These are phyloP conservation scores for Pythium folliculosum DNA, from an alignment of 352 stramenopile species.

Conservation along the genomic window DNA sequence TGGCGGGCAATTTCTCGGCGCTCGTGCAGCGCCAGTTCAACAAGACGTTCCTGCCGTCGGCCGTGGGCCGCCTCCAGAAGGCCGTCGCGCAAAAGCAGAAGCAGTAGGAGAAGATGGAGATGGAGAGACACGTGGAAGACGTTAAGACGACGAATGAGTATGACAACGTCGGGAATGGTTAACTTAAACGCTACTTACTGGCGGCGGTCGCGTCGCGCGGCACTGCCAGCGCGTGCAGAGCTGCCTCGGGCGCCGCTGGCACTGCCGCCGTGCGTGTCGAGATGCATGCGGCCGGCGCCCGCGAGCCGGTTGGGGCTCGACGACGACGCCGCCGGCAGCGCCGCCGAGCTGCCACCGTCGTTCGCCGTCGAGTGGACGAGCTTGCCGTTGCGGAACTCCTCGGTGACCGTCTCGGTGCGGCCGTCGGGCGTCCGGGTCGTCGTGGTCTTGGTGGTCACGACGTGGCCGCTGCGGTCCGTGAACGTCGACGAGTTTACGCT, in stretches of 20 bases:
- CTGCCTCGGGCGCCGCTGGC: background rate
- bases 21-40: conserved; percentile 28
- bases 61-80: conserved; percentile 25
- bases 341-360: conserved; percentile 8
- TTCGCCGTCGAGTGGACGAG: conserved; percentile 51
- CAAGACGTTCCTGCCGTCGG: conserved; percentile 24
- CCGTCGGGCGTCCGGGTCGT: conserved; percentile 57
- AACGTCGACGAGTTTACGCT: conserved; percentile 71
- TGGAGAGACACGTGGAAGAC: too few relatives aligned
- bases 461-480: conserved; percentile 64
- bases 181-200: conserved; percentile 4
- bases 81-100: conserved; percentile 26
- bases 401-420: conserved; percentile 54
- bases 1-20: conserved; percentile 20
- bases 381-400: conserved; percentile 73
- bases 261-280: conserved; percentile 30
- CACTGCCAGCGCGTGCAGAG: background rate
- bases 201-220: background rate
- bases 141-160: too few relatives aligned
- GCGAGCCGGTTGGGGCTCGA: conserved; percentile 45
- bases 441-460: conserved; percentile 79
- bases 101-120: background rate
- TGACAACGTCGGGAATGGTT: background rate
- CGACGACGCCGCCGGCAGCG: conserved; percentile 12
- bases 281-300: conserved; percentile 60